A percentile compares a stretch with the other conserved stretches of the same genome.
Conservation (phyloP, 768 basidiomycete species). For the Agaricus blazei region DNA sequence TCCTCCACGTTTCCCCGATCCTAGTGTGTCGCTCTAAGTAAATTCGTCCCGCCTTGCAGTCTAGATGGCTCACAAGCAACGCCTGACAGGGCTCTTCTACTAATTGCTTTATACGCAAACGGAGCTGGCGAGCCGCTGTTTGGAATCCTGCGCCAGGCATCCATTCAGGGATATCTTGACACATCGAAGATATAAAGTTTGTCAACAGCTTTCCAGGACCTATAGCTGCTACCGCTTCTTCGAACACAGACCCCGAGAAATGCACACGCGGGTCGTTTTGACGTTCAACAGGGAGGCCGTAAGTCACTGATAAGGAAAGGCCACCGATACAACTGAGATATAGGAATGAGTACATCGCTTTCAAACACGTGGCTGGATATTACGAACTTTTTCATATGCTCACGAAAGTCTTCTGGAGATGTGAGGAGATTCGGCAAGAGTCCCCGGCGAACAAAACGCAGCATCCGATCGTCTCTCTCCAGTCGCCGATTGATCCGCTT, state of each 20-base stretch:
- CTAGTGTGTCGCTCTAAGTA: background rate
- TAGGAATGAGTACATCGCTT: background rate
- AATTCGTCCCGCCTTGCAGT: background rate
- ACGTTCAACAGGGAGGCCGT: conserved; percentile 4
- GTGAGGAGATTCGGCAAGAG: background rate
- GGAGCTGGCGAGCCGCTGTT: background rate
- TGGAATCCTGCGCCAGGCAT: conserved; percentile 10
- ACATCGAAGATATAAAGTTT: conserved; percentile 5
- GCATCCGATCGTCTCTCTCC: background rate
- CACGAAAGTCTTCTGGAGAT: background rate
- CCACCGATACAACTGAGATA: background rate
- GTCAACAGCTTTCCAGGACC: conserved; percentile 1
- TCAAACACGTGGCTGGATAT: too few species aligned
- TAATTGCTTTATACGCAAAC: background rate
- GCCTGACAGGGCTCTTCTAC: background rate
- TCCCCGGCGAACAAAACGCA: background rate
- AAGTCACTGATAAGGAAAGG: conserved; percentile 2
- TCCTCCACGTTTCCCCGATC: background rate
- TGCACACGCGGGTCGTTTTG: background rate
- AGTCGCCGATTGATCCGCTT: background rate
- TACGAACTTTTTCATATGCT: background rate
- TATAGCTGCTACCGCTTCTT: background rate
- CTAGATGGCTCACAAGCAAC: background rate
- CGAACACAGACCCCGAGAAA: background rate
- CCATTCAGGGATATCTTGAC: conserved; percentile 6